Base-by-base conservation (phyloP, 176 grass and related monocot species). In the Ananas comosus region DNA sequence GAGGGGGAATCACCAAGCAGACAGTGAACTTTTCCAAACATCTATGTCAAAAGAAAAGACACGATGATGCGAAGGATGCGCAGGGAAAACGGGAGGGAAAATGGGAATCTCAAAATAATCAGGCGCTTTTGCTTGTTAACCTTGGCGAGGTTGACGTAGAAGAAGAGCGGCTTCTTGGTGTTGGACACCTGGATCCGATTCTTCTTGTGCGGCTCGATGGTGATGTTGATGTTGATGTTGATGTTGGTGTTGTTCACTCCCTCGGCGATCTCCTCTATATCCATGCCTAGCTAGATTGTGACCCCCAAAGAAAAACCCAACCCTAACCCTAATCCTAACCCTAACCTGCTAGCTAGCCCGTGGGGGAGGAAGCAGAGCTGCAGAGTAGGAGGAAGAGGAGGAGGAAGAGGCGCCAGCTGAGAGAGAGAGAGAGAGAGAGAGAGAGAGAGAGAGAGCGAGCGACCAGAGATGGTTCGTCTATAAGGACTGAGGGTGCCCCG, bases 91-190 rank as follows among this genome's bases (percentile, higher is more conserved):
- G 33, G 33, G 33, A 7, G 6, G 33, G 33, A 42, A 42, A 42
- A 42, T 42, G 33, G 33, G 33, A 42, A 42, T 42, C 33, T 42
- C 33, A 42, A 42, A 42, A 5, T 42, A 42, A 42, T 4, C 33
- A 42, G 33, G 33, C 33, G 33, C 9, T 52, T 4, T 64, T 16
- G 13, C 54, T 64, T 68, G 6, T n/a, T 17, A 91, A 91, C 88
- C 88, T 96, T 96, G 69, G 92, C 85, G 66, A 96, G 88, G 72
- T 96, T 96, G 82, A 96, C 88, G 71, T 96, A 91, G 80, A 96
- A 96, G 82, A 96, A 96, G 78, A 96, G 88, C 16, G 92, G 88
- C 80, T 96, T 96, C 92, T 96, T 96, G 65, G 85, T 91, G 64
- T 96, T 96, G 76, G 92, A 96, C 24, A 96, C 88, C 33, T 91